Conservation (phyloP, 345 rosid genomes). For the Murraya koenigii region DNA sequence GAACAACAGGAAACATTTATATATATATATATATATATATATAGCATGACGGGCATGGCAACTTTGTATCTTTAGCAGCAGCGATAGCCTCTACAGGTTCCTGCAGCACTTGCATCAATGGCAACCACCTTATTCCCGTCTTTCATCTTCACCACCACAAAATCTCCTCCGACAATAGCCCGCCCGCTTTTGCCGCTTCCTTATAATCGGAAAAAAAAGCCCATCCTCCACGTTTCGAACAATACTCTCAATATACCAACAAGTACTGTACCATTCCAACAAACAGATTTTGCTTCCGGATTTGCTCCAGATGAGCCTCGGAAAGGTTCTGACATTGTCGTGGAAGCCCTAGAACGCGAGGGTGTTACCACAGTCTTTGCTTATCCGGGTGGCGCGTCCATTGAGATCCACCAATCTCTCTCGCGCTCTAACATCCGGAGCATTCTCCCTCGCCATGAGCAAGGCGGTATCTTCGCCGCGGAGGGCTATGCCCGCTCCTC, state of each 20-base stretch:
- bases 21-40: too few species aligned
- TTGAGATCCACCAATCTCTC: slow-evolving; percentile 43
- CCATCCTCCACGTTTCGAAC: slow-evolving; percentile 12
- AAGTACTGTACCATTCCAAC: background rate
- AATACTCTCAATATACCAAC: slow-evolving; percentile 23
- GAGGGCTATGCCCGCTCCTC: slow-evolving; percentile 85
- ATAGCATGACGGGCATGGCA: too few species aligned
- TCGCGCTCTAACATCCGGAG: slow-evolving; percentile 30
- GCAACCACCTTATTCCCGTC: slow-evolving; percentile 20
- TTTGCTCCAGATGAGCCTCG: slow-evolving; percentile 61
- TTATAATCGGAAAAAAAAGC: background rate
- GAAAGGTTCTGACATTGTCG: slow-evolving; percentile 81
- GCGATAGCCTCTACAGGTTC: too few species aligned
- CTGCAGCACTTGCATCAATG: background rate
- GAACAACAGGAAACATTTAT: too few species aligned
- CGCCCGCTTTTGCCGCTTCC: slow-evolving; percentile 24
- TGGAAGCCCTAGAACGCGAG: slow-evolving; percentile 81
- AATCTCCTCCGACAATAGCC: slow-evolving; percentile 14
- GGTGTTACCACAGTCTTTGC: slow-evolving; percentile 47
- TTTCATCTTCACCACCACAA: background rate
- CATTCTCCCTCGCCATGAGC: slow-evolving; percentile 44
- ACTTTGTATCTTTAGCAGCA: too few species aligned
- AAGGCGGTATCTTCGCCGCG: slow-evolving; percentile 40
- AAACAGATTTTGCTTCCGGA: slow-evolving; percentile 29
- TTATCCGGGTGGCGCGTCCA: slow-evolving; percentile 38